These are phyloP conservation scores for Lipomyces orientalis DNA, from an alignment of 805 yeast genomes.

Conservation along the genomic window DNA sequence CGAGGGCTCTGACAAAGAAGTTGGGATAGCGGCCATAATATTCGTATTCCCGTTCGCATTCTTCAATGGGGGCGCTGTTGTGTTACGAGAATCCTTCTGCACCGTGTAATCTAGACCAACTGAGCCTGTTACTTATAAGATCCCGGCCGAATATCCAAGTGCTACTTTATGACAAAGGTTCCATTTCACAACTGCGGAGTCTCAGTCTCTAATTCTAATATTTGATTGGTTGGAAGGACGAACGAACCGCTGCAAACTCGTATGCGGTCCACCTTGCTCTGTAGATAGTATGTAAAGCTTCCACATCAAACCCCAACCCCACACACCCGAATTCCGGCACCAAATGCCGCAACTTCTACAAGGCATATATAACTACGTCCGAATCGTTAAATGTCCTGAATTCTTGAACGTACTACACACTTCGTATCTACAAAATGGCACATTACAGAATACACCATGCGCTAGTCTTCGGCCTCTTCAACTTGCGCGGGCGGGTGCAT, in stretches of 20 bases:
- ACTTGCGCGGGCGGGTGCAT: slow-evolving; percentile 8
- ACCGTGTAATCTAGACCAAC: neutral
- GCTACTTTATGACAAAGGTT: neutral
- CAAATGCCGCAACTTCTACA: no score
- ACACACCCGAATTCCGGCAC: neutral
- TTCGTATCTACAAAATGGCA: neutral
- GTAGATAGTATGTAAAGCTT: neutral
- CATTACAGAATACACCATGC: neutral
- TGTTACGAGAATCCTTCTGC: neutral
- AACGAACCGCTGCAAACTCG: neutral
- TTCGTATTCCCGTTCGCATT: slow-evolving; percentile 1
- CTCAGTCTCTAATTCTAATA: neutral
- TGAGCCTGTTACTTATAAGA: neutral
- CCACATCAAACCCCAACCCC: neutral
- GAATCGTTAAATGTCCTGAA: neutral
- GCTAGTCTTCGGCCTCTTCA: slow-evolving; percentile 27
- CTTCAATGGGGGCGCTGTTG: neutral
- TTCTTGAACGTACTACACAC: neutral
- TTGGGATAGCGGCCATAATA: slow-evolving; percentile 8
- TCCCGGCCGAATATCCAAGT: neutral
- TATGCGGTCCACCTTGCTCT: neutral
- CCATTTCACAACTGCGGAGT: neutral
- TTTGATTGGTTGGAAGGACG: neutral
- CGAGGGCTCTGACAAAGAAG: slow-evolving; percentile 2
- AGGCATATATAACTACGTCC: neutral